Evolutionary conservation across 2,329 filamentous ascomycete genomes (phyloP).

Genomic region (Fusarium sp.): DNA sequence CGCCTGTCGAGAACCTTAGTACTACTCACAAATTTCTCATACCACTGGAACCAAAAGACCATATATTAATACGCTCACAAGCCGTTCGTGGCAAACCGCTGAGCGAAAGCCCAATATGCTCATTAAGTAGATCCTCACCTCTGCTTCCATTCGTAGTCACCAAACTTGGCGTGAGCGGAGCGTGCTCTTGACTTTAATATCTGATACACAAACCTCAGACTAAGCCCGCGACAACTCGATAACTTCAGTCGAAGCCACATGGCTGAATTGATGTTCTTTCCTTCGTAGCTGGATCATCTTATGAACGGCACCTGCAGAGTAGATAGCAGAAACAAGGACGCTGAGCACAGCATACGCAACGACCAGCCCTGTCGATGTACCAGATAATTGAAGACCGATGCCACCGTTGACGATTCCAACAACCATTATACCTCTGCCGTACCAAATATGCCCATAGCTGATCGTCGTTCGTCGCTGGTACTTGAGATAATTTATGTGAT

Average conservation of each 20-base stretch:
- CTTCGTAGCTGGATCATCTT: neutral
- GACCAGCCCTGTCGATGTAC: neutral
- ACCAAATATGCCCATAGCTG: constrained; percentile 8
- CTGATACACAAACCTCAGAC: too few species aligned
- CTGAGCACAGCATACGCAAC: neutral
- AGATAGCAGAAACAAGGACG: neutral
- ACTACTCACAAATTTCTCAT: too few species aligned
- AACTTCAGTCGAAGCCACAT: neutral
- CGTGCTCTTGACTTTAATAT: too few species aligned
- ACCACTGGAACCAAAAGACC: too few species aligned
- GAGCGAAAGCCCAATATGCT: too few species aligned
- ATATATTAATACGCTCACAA: too few species aligned
- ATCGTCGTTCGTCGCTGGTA: constrained; percentile 3
- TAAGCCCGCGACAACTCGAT: neutral
- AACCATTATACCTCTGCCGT: constrained; percentile 5
- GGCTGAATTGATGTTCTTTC: neutral
- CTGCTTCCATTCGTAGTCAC: too few species aligned
- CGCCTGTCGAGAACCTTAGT: too few species aligned
- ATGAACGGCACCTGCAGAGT: neutral
- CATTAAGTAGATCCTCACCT: too few species aligned
- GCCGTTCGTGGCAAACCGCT: too few species aligned
- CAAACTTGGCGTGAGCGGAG: too few species aligned
- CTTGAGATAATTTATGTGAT: constrained; percentile 6
- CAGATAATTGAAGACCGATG: neutral
- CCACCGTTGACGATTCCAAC: constrained; percentile 4